Percentiles rank a stretch among this genome's conserved stretches.
These are phyloP conservation scores for Paralagenidium karlingii DNA, from an alignment of 352 stramenopile genomes.

Conservation along the genomic window DNA sequence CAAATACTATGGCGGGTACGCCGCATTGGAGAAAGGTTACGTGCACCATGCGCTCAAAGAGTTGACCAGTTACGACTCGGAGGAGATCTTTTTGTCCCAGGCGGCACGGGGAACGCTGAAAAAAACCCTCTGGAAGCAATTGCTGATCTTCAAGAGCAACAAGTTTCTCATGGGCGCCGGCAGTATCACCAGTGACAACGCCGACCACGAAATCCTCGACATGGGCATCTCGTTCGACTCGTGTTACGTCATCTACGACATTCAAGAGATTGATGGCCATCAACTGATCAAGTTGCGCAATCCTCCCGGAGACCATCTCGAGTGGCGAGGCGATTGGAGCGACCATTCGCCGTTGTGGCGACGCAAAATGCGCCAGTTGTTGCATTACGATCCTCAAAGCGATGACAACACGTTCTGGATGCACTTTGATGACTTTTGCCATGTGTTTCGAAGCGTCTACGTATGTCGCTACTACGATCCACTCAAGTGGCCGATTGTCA, in stretches of 20 bases:
- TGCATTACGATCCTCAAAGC: constrained; percentile 40
- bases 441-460: constrained; percentile 86
- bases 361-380: constrained; percentile 70
- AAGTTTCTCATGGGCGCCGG: constrained; percentile 86
- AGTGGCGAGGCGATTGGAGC: constrained; percentile 92
- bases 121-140: constrained; percentile 83
- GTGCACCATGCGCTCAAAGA: constrained; percentile 86
- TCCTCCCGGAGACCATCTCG: constrained; percentile 82
- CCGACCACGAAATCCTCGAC: constrained; percentile 79
- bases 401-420: constrained; percentile 93
- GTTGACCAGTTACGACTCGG: constrained; percentile 77
- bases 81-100: constrained; percentile 82
- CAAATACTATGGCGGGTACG: constrained; percentile 87
- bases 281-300: constrained; percentile 86
- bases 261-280: constrained; percentile 72
- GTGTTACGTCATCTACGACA: constrained; percentile 88
- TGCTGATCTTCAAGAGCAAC: constrained; percentile 76
- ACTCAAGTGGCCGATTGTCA: constrained; percentile 47
- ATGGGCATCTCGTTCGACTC: constrained; percentile 85
- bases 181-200: constrained; percentile 73
- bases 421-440: constrained; percentile 91
- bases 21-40: constrained; percentile 71
- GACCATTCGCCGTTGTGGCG: constrained; percentile 87
- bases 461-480: constrained; percentile 89
- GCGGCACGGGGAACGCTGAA: constrained; percentile 77